Conservation (phyloP, 2,329 filamentous ascomycete species). For the Macrophomina phaseolina region DNA sequence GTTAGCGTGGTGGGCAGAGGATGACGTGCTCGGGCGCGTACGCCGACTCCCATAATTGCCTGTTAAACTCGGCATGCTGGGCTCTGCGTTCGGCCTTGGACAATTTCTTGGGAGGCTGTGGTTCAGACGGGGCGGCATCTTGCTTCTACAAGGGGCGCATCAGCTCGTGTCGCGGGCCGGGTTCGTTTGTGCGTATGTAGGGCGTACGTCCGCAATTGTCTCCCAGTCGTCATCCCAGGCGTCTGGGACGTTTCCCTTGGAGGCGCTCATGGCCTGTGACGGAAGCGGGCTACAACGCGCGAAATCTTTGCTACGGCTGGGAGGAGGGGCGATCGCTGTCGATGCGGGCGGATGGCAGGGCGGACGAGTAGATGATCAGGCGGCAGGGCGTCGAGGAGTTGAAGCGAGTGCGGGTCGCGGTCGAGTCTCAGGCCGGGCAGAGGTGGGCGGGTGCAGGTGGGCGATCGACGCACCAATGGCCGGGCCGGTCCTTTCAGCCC, state of each 20-base stretch:
- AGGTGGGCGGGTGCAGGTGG: neutral
- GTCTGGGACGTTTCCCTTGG: conserved; percentile 29
- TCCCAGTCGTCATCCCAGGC: conserved; percentile 97
- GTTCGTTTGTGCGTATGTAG: neutral
- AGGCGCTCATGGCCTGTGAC: neutral
- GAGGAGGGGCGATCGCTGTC: neutral
- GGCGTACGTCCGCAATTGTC: conserved; percentile 70
- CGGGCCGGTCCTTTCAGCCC: conserved; percentile 23
- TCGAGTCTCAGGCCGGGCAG: conserved; percentile 12
- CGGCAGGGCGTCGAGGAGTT: neutral
- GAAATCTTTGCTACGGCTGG: neutral
- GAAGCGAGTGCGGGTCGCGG: conserved; percentile 17
- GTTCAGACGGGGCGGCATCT: conserved; percentile 44
- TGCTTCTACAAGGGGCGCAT: conserved; percentile 37
- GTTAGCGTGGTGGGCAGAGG: conserved; percentile 30
- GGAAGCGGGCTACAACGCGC: neutral
- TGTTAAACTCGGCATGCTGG: conserved; percentile 81
- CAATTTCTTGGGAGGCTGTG: conserved; percentile 56
- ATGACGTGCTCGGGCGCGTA: conserved; percentile 51
- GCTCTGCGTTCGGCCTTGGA: conserved; percentile 79
- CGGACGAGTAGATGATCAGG: neutral
- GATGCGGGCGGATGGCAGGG: neutral
- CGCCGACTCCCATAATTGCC: conserved; percentile 88
- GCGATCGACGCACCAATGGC: conserved; percentile 18
- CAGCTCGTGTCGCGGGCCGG: conserved; percentile 27